Evolutionary conservation across 139 green algal genomes (phyloP).

Genomic region (Picochlorum sp.): DNA sequence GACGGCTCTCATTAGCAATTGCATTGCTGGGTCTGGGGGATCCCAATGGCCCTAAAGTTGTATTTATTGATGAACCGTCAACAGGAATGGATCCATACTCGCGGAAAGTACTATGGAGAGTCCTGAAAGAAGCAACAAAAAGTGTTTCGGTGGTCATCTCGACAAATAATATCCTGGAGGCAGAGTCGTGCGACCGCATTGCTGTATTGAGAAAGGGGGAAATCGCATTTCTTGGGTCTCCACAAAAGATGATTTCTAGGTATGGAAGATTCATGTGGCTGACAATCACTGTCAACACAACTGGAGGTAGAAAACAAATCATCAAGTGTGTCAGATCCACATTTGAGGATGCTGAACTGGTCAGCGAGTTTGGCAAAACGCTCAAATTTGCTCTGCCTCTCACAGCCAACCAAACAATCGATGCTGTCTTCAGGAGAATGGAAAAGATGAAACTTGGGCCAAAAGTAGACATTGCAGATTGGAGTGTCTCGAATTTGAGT

Average conservation of each 20-base stretch:
- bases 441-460: conserved; percentile 24
- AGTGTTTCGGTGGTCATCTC: conserved; percentile 77
- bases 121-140: conserved; percentile 48
- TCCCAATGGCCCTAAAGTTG: conserved; percentile 29
- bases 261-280: conserved; percentile 49
- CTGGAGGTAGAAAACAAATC: conserved; percentile 25
- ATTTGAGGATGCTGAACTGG: conserved; percentile 37
- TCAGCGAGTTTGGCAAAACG: conserved; percentile 57
- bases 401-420: conserved; percentile 32
- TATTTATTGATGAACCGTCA: conserved; percentile 64
- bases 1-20: conserved; percentile 45
- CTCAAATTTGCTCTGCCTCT: conserved; percentile 53
- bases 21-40: conserved; percentile 25
- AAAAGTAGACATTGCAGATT: conserved; percentile 60
- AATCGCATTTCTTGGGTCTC: conserved; percentile 50
- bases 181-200: conserved; percentile 75
- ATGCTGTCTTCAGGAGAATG: conserved; percentile 58
- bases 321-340: conserved; percentile 32
- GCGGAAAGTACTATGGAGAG: conserved; percentile 60
- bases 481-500: conserved; percentile 79
- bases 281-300: conserved; percentile 69
- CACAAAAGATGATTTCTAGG: conserved; percentile 62
- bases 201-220: conserved; percentile 63
- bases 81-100: conserved; percentile 58
- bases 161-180: conserved; percentile 76